Conservation (phyloP, 768 basidiomycete species). For the Tulasnella sp. region DNA sequence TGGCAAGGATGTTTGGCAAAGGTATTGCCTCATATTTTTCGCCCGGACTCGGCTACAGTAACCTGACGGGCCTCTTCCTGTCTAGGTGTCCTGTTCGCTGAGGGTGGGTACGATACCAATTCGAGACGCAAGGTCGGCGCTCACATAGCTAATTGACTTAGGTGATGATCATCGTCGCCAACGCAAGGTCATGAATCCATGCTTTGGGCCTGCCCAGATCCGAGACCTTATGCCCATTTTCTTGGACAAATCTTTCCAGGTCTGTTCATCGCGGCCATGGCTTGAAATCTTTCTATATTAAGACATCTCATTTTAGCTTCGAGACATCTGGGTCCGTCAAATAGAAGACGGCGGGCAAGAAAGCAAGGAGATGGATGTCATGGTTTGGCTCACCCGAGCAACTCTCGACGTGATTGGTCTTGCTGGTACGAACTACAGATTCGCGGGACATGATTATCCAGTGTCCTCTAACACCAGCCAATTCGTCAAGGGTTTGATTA, state of each 20-base stretch:
- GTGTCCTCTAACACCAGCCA: not conserved
- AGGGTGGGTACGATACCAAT: not conserved
- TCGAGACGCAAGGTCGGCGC: not conserved
- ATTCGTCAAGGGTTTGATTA: conserved; percentile 29
- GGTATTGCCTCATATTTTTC: not conserved
- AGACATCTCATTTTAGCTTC: not conserved
- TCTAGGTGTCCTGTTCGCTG: conserved; percentile 17
- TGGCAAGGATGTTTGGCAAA: conserved; percentile 5
- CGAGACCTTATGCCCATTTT: conserved; percentile 52
- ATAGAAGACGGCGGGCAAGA: not conserved
- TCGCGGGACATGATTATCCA: not conserved
- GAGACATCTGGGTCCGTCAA: conserved; percentile 7
- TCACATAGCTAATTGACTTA: not conserved
- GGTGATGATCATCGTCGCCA: conserved; percentile 14
- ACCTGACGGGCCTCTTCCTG: not conserved
- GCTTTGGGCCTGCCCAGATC: conserved; percentile 54
- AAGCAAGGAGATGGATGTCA: not conserved
- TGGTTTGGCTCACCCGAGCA: conserved; percentile 2
- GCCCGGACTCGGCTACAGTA: not conserved
- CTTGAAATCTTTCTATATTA: not conserved
- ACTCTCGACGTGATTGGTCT: conserved; percentile 27
- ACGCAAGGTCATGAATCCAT: conserved; percentile 40
- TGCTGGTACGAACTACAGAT: conserved; percentile 20
- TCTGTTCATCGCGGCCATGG: conserved; percentile 23
- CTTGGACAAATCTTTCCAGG: conserved; percentile 47